phyloP scores from a whole-genome alignment of 352 stramenopile genomes.

The Phytophthora capsici region DNA sequence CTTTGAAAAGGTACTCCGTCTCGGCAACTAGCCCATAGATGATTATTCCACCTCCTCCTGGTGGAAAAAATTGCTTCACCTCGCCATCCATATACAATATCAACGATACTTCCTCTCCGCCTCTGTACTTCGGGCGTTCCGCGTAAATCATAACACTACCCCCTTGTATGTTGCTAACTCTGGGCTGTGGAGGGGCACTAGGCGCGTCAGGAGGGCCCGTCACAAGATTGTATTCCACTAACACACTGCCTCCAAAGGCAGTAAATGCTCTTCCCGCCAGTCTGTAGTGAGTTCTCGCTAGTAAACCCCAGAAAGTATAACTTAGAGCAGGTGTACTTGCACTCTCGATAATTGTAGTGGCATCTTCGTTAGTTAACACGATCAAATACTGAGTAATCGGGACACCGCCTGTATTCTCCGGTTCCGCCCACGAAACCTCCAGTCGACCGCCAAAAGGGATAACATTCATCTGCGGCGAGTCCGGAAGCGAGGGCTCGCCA shows the following conservation, averaged over 20 bases:
- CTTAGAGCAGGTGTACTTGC: conserved; percentile 1
- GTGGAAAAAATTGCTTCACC: conserved; percentile 30
- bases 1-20: conserved; percentile 49
- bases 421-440: conserved; percentile 43
- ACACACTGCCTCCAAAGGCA: conserved; percentile 25
- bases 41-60: conserved; percentile 21
- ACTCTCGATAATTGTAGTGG: conserved; percentile 5
- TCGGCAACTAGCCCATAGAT: conserved; percentile 44
- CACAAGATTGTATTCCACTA: conserved; percentile 5
- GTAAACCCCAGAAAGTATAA: conserved; percentile 26
- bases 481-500: conserved; percentile 35
- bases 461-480: conserved; percentile 19
- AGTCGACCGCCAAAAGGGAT: conserved; percentile 51
- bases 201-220: conserved; percentile 34
- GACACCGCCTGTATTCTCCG: conserved; percentile 54
- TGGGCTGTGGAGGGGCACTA: conserved; percentile 21
- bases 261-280: conserved; percentile 33
- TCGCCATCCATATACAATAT: conserved; percentile 35
- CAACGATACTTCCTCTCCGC: conserved; percentile 46
- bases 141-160: conserved; percentile 31
- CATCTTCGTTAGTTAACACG: conserved; percentile 4
- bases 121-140: conserved; percentile 39
- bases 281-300: conserved; percentile 33
- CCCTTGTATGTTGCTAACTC: conserved; percentile 27
- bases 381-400: conserved; percentile 39